Evolutionary conservation across 371 early-diverging fungal species (phyloP).

Genomic region (Actinomortierella wolfii): DNA sequence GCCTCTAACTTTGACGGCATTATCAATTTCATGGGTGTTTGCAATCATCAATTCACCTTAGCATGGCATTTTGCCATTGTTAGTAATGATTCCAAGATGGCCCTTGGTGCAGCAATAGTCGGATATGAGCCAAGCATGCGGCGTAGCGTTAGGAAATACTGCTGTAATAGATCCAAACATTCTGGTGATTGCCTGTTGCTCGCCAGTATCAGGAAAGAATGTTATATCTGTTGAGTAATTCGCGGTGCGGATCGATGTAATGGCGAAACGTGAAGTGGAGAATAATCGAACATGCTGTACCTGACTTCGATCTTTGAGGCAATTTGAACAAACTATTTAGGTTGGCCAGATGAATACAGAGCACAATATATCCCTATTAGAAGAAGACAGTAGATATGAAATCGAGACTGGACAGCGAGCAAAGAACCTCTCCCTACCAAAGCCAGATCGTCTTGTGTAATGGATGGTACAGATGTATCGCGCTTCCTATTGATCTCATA

Average conservation of each 20-base stretch:
- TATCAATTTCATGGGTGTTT: not conserved
- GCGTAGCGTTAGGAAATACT: slow-evolving; percentile 34
- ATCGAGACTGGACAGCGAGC: slow-evolving; percentile 1
- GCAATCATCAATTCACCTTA: slow-evolving; percentile 10
- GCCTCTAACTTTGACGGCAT: not conserved
- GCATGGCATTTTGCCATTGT: slow-evolving; percentile 31
- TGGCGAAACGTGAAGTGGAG: too few relatives aligned
- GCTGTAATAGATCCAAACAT: slow-evolving; percentile 15
- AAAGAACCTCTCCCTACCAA: slow-evolving; percentile 4
- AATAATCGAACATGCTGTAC: too few relatives aligned
- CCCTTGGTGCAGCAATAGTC: slow-evolving; percentile 16
- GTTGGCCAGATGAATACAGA: not conserved
- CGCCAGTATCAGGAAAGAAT: not conserved
- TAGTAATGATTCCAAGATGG: slow-evolving; percentile 27
- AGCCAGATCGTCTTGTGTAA: not conserved
- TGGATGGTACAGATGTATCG: not conserved
- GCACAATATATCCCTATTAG: not conserved
- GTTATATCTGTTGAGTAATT: not conserved
- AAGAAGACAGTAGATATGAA: not conserved
- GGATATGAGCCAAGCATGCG: slow-evolving; percentile 11
- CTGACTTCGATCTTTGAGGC: slow-evolving; percentile 24
- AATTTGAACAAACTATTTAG: slow-evolving; percentile 11
- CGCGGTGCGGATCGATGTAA: not conserved
- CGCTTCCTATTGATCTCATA: slow-evolving; percentile 8
- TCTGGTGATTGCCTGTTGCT: slow-evolving; percentile 12